These are phyloP conservation scores for Ophioceras dolichostomum DNA, from an alignment of 2,329 filamentous ascomycete species.

Conservation along the genomic window DNA sequence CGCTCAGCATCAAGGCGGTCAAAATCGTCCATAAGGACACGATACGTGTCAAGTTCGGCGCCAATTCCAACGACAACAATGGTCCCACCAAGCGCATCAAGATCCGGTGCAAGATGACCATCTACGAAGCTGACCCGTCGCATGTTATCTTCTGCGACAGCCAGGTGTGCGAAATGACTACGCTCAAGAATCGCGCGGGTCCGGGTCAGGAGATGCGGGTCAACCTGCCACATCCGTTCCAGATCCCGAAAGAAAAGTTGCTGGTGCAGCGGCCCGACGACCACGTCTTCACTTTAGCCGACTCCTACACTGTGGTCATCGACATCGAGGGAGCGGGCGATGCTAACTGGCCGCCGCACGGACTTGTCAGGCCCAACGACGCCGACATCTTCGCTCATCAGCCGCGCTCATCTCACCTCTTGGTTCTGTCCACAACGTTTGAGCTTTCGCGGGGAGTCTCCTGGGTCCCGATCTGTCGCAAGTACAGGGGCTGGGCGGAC, in stretches of 20 bases:
- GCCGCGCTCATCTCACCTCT: constrained; percentile 16
- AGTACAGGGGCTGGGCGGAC: constrained; percentile 19
- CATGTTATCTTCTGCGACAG: constrained; percentile 39
- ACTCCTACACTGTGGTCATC: constrained; percentile 35
- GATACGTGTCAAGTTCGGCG: constrained; percentile 21
- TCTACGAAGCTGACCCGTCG: constrained; percentile 21
- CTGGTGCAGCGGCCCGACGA: constrained; percentile 34
- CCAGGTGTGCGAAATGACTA: constrained; percentile 38
- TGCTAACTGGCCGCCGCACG: constrained; percentile 38
- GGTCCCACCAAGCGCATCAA: constrained; percentile 21
- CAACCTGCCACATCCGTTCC: constrained; percentile 34
- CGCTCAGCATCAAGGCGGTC: constrained; percentile 39
- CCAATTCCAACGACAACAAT: constrained; percentile 20
- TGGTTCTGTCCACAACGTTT: constrained; percentile 28
- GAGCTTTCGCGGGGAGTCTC: constrained; percentile 27
- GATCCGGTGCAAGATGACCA: constrained; percentile 29
- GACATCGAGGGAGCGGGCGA: constrained; percentile 39
- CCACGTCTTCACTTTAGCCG: constrained; percentile 31
- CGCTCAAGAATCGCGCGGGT: constrained; percentile 33
- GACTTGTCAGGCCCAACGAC: constrained; percentile 18
- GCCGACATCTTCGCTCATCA: constrained; percentile 12
- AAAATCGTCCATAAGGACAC: constrained; percentile 38
- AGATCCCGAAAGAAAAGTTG: constrained; percentile 38
- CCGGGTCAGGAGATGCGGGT: constrained; percentile 34
- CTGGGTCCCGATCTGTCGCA: constrained; percentile 20